Conservation (phyloP, 768 basidiomycete species). For the Cystofilobasidium capitatum region DNA sequence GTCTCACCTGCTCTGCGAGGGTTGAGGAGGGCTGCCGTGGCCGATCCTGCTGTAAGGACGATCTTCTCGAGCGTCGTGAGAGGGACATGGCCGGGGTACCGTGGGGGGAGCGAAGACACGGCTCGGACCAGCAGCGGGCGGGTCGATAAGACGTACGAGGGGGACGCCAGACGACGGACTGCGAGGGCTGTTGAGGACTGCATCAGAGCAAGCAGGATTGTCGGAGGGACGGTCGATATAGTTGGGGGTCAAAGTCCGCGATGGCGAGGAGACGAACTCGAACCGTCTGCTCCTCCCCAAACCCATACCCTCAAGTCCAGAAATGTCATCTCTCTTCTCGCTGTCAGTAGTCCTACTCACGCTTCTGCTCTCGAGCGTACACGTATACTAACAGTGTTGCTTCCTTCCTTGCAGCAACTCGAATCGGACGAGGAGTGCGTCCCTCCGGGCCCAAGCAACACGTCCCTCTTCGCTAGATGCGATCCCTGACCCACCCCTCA, state of each 20-base stretch:
- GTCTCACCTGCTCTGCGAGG: constrained; percentile 74
- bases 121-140: background rate
- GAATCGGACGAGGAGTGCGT: constrained; percentile 26
- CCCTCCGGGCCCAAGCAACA: background rate
- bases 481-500: background rate
- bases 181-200: background rate
- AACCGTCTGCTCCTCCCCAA: background rate
- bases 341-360: constrained; percentile 5
- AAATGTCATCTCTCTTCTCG: constrained; percentile 27
- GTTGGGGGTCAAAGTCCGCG: background rate
- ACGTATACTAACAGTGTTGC: background rate
- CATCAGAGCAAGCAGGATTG: background rate
- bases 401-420: background rate
- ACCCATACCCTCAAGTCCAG: too few species aligned
- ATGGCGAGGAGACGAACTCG: background rate
- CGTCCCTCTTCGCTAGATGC: background rate
- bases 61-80: constrained; percentile 72
- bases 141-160: background rate
- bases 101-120: constrained; percentile 21
- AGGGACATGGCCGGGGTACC: constrained; percentile 44
- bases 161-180: background rate
- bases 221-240: background rate
- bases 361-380: background rate
- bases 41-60: constrained; percentile 76
- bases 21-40: constrained; percentile 66